phyloP scores from a whole-genome alignment of 2,329 filamentous ascomycete genomes.

The Endothia cerciana region DNA sequence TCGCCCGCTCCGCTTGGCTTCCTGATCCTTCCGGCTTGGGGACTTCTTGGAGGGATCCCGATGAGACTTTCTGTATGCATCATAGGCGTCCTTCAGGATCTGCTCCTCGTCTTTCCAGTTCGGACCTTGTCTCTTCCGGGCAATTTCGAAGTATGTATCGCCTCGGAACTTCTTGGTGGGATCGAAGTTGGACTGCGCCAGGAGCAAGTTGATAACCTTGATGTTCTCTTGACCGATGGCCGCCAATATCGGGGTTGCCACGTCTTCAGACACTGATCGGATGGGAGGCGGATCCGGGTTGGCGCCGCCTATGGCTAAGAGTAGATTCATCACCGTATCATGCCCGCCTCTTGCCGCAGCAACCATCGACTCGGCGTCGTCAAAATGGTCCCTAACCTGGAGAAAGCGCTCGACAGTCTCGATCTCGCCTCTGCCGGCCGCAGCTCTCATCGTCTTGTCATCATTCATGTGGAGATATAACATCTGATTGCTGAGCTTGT shows the following conservation, averaged over 20 bases:
- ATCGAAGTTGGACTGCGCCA: conserved; percentile 79
- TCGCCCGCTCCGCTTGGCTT: conserved; percentile 47
- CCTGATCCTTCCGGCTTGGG: conserved; percentile 48
- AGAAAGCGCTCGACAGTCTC: conserved; percentile 65
- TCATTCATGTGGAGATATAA: conserved; percentile 64
- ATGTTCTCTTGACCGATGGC: conserved; percentile 90
- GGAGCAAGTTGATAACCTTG: conserved; percentile 78
- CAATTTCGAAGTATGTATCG: conserved; percentile 85
- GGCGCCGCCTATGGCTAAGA: conserved; percentile 69
- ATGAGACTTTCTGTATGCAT: conserved; percentile 61
- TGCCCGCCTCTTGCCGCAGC: conserved; percentile 92
- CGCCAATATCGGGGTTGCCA: conserved; percentile 89
- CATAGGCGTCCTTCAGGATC: conserved; percentile 75
- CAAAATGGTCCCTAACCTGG: conserved; percentile 62
- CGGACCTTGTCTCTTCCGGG: conserved; percentile 78
- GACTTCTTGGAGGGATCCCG: conserved; percentile 57
- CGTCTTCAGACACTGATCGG: conserved; percentile 59
- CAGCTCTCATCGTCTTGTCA: conserved; percentile 62
- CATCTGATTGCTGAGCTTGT: conserved; percentile 67
- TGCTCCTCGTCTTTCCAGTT: conserved; percentile 89
- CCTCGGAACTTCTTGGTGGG: conserved; percentile 78
- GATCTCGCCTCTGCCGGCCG: conserved; percentile 64
- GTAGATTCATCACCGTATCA: conserved; percentile 79
- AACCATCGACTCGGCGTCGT: conserved; percentile 85
- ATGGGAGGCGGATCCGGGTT: conserved; percentile 72